A percentile compares a stretch with the other conserved stretches of the same genome.
Conservation (phyloP, 1,139 yeast genomes). For the Kodamaea suecica region DNA sequence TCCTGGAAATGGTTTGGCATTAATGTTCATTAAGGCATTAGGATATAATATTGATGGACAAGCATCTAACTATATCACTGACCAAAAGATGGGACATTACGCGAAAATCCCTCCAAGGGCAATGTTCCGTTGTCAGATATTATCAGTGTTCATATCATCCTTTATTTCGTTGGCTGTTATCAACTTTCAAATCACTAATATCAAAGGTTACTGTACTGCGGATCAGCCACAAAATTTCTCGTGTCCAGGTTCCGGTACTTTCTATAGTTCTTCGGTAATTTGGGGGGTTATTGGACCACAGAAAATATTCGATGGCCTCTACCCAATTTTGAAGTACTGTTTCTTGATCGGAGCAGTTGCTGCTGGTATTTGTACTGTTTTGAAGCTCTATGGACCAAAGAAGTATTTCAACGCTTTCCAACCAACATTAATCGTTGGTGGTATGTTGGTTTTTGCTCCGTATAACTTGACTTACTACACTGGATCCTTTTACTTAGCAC, state of each 20-base stretch:
- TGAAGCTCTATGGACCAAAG: conserved; percentile 22
- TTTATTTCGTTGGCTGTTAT: conserved; percentile 53
- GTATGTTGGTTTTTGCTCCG: conserved; percentile 15
- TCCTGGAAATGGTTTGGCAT: conserved; percentile 39
- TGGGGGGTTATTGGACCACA: conserved; percentile 69
- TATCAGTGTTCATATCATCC: conserved; percentile 41
- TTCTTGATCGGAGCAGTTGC: conserved; percentile 46
- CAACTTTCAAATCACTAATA: conserved; percentile 48
- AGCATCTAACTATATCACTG: conserved; percentile 54
- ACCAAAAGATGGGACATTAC: conserved; percentile 62
- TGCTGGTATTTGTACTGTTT: conserved; percentile 31
- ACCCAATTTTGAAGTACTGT: conserved; percentile 48
- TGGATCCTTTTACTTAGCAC: conserved; percentile 16
- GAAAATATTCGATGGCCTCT: conserved; percentile 44
- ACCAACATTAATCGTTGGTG: conserved; percentile 19
- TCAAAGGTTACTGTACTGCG: conserved; percentile 47
- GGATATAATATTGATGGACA: conserved; percentile 51
- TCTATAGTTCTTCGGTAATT: conserved; percentile 54
- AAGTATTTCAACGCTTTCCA: conserved; percentile 16
- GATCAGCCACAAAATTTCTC: conserved; percentile 41
- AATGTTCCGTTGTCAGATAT: conserved; percentile 55
- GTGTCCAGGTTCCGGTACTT: conserved; percentile 47
- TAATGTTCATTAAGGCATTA: conserved; percentile 35
- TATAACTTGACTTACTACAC: conserved; percentile 19
- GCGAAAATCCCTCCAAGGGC: conserved; percentile 60